phyloP scores from a whole-genome alignment of 2,329 filamentous ascomycete genomes.

The Diaporthe longicolla region DNA sequence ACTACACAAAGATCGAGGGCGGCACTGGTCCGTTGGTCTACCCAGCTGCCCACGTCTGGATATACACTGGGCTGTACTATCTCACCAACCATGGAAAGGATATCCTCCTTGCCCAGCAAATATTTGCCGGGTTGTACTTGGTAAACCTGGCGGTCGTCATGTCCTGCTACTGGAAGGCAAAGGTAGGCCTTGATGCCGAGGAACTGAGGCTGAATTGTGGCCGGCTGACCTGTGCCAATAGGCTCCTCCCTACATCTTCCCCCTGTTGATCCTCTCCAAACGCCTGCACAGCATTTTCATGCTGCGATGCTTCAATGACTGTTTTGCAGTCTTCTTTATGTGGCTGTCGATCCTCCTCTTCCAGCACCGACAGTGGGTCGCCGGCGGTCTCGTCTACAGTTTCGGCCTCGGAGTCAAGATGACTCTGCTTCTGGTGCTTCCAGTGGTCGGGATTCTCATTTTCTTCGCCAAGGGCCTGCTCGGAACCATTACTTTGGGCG shows the following conservation, averaged over 20 bases:
- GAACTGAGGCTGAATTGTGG: not conserved
- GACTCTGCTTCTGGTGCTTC: slow-evolving; percentile 86
- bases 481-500: slow-evolving; percentile 66
- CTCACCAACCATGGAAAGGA: slow-evolving; percentile 83
- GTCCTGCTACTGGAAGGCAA: slow-evolving; percentile 82
- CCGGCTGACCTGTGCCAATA: slow-evolving; percentile 50
- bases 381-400: slow-evolving; percentile 81
- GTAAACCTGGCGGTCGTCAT: slow-evolving; percentile 82
- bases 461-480: slow-evolving; percentile 84
- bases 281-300: slow-evolving; percentile 94
- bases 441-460: slow-evolving; percentile 82
- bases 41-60: slow-evolving; percentile 93
- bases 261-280: slow-evolving; percentile 89
- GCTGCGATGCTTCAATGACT: slow-evolving; percentile 95
- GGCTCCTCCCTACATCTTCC: slow-evolving; percentile 89
- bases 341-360: slow-evolving; percentile 86
- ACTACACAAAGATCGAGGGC: slow-evolving; percentile 89
- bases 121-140: slow-evolving; percentile 88
- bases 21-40: slow-evolving; percentile 95
- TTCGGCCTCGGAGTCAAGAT: slow-evolving; percentile 94
- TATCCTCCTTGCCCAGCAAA: slow-evolving; percentile 83
- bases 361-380: slow-evolving; percentile 80
- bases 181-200: slow-evolving; percentile 61
- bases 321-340: slow-evolving; percentile 86
- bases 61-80: slow-evolving; percentile 84